Evolutionary conservation across 371 early-diverging fungal genomes (phyloP), one percentile per base, ranked within the genome.

Genomic region (Mucor piriformis): DNA sequence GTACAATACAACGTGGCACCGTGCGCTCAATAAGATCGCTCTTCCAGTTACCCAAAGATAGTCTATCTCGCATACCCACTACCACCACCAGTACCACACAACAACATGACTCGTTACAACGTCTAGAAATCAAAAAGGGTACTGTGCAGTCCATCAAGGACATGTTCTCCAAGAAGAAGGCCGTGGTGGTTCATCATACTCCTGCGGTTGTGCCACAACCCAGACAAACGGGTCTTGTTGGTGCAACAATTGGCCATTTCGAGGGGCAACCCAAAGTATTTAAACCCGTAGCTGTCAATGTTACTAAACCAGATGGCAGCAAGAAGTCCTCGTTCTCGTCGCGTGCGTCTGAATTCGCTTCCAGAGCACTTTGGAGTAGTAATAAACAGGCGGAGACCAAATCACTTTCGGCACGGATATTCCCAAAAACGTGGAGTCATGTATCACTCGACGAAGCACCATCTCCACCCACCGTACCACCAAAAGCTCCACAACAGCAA

Each of bases 1-100:
- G 69, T 44, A 62, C 72, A 44, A 64, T 74, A 47, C 78, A 77
- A 48, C 67, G 62, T 47, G 73, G 72, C 44, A 77, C 78, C 47
- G 78, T 77, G 27, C 73, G 73, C 16, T 78, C 78, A 11, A 57
- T 74, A 16, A 67, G 78, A 37, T 78, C 78, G 32, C 32, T 78
- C 48, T 74, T 74, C 38, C 76, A 75, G 58, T 37, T 70, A 40
- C 60, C 72, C 12, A 46, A 60, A 40, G 59, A 64, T 18, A 52
- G 54, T 42, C 32, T 49, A 21, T 33, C 16, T 18, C 53, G 20
- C 23, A 37, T 21, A 12, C 7, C 46, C 24, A 0, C 46, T 42
- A 20, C n/a, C 11, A 11, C 29, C 43, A 29, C 29, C 13, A 52
- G 29, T 18, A 35, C 34, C 13, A 10, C 27, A 7, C n/a, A 53